Evolutionary conservation across 2,329 filamentous ascomycete genomes (phyloP), one percentile per base, ranked within the genome.

Genomic region (Dactylonectria macrodidyma): DNA sequence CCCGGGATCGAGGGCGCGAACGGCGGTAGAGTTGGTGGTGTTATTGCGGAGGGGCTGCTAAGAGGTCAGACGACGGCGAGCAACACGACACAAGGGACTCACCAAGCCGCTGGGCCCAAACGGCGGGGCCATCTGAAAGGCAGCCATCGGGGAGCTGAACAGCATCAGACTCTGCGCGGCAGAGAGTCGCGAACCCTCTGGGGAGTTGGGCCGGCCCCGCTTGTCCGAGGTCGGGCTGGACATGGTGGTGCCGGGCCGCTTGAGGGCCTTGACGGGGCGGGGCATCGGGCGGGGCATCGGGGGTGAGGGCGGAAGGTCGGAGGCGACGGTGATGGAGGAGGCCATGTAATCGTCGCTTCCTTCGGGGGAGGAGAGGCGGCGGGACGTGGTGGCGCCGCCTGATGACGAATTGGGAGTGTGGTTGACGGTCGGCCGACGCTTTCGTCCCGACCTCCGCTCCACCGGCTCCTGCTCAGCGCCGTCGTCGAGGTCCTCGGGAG

Each of bases 131-230:
- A 76, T 75, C n/a, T 76, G 75, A 59, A 75, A 76, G n/a, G 73
- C 69, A 24, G 73, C 71, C 75, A 76, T 76, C 3, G 75, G 75
- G 19, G 75, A 76, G 55, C 75, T 76, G 46, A 76, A 76, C 64
- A 76, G 75, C 75, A 76, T 76, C 36, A 76, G 54, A 50, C 75
- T 76, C 65, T 76, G 74, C 2, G 75, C 75, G 16, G 75, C 75
- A 5, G 74, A 76, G 3, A 76, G 69, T 5, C 74, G 74, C n/a
- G 74, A 76, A 12, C 74, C 73, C 34, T 76, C 74, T 26, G 74
- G 74, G 1, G 74, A 76, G 24, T 66, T 75, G 26, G 73, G 74
- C 2, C 74, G 74, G 26, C 66, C 68, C 33, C 74, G 72, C 59
- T 76, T 76, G 41, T 76, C 74, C 26, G 26, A 30, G 30, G 69